phyloP scores from a whole-genome alignment of 345 rosid species.

The Garcia nutans region DNA sequence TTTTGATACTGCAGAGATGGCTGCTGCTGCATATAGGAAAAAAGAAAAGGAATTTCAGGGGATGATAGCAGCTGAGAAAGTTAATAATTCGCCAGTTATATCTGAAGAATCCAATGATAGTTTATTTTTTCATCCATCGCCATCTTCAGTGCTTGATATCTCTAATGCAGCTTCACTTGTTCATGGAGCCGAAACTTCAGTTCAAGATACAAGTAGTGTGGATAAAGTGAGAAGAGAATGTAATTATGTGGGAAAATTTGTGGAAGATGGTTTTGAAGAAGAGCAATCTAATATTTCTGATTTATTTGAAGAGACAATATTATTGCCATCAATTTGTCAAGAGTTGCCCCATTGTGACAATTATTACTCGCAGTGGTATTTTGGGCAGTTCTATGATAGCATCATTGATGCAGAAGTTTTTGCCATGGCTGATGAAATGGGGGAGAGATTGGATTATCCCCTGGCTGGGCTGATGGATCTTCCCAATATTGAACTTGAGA shows the following conservation, averaged over 20 bases:
- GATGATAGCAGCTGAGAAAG: constrained; percentile 14
- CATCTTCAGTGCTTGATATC: constrained; percentile 50
- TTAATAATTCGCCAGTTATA: constrained; percentile 8
- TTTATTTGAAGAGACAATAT: constrained; percentile 14
- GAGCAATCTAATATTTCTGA: constrained; percentile 14
- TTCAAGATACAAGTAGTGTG: not conserved
- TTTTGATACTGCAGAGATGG: constrained; percentile 45
- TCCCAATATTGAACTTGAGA: constrained; percentile 32
- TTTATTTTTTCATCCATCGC: constrained; percentile 34
- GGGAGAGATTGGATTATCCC: not conserved
- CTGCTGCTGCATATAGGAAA: constrained; percentile 41
- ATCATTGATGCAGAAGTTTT: constrained; percentile 4
- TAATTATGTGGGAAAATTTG: not conserved
- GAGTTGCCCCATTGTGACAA: constrained; percentile 12
- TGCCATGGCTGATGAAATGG: not conserved
- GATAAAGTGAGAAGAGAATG: not conserved
- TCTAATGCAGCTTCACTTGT: constrained; percentile 12
- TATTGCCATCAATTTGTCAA: constrained; percentile 11
- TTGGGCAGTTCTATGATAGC: constrained; percentile 1
- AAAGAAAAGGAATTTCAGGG: constrained; percentile 43
- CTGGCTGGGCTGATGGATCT: constrained; percentile 21
- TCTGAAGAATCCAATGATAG: constrained; percentile 12
- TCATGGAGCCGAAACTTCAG: not conserved
- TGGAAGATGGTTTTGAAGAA: not conserved
- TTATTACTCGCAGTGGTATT: not conserved